Conservation (phyloP, 805 yeast genomes). For the Pichia gijzeniarum region DNA sequence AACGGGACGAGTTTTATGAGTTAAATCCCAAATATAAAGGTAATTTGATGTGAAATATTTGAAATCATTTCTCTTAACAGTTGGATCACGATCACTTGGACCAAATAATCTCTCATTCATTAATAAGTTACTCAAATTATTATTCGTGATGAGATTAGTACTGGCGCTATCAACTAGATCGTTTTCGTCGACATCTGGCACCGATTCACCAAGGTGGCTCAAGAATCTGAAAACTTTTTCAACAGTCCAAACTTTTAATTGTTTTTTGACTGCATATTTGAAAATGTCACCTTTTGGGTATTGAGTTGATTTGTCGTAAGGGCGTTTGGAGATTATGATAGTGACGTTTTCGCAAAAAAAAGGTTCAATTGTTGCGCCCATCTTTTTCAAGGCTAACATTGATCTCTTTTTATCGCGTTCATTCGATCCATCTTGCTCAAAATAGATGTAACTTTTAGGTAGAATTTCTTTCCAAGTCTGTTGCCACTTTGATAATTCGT, state of each 20-base stretch:
- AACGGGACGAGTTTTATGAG: slow-evolving; percentile 73
- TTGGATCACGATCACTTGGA: slow-evolving; percentile 82
- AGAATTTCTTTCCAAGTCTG: slow-evolving; percentile 52
- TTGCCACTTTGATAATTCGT: slow-evolving; percentile 51
- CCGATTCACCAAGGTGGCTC: slow-evolving; percentile 48
- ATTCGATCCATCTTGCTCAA: slow-evolving; percentile 39
- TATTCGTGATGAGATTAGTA: slow-evolving; percentile 6
- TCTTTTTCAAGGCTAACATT: slow-evolving; percentile 29
- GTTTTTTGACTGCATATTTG: slow-evolving; percentile 50
- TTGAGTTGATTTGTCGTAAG: slow-evolving; percentile 33
- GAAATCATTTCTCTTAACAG: slow-evolving; percentile 76
- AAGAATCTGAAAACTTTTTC: slow-evolving; percentile 81
- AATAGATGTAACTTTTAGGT: slow-evolving; percentile 50
- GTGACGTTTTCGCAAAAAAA: slow-evolving; percentile 62
- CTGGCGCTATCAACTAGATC: neutral
- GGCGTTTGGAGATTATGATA: slow-evolving; percentile 69
- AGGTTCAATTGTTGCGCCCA: slow-evolving; percentile 52
- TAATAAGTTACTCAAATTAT: slow-evolving; percentile 51
- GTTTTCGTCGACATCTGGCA: slow-evolving; percentile 16
- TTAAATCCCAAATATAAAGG: slow-evolving; percentile 72
- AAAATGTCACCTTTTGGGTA: slow-evolving; percentile 59
- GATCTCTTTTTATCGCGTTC: slow-evolving; percentile 33
- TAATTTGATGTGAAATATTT: slow-evolving; percentile 73
- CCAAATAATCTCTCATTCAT: slow-evolving; percentile 83
- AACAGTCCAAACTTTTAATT: slow-evolving; percentile 79